A percentile compares a stretch with the other conserved stretches of the same genome.
Evolutionary conservation across 2,329 filamentous ascomycete genomes (phyloP).

Genomic region (Atkinsonella hypoxylon): DNA sequence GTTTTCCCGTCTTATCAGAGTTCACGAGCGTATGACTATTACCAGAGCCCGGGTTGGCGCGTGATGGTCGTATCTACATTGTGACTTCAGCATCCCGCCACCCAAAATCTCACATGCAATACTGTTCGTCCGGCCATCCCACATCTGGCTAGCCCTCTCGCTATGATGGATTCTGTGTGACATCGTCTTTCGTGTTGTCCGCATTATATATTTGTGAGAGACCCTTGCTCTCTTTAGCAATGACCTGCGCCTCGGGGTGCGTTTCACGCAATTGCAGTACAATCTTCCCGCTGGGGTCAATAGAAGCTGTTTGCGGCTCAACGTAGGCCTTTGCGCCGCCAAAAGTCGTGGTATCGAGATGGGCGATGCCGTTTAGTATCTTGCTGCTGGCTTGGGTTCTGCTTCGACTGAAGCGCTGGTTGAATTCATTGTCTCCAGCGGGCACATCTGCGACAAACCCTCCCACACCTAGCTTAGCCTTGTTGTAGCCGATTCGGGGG

Average conservation of each 20-base stretch:
- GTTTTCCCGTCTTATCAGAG: no score
- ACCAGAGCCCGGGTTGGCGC: no score
- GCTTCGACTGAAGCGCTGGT: conserved; percentile 14
- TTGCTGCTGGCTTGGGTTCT: conserved; percentile 13
- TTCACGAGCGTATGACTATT: no score
- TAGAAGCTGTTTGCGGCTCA: conserved; percentile 28
- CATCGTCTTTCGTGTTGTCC: conserved; percentile 10
- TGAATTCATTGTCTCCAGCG: conserved; percentile 30
- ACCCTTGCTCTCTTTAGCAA: conserved; percentile 35
- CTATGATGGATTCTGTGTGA: conserved; percentile 5
- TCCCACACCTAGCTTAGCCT: conserved; percentile 39
- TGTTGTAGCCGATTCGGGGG: conserved; percentile 24
- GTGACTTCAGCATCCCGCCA: no score
- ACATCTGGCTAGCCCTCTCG: conserved; percentile 3
- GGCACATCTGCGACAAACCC: conserved; percentile 39
- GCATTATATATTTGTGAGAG: conserved; percentile 21
- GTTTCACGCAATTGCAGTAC: conserved; percentile 31
- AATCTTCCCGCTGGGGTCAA: conserved; percentile 40
- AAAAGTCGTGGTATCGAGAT: conserved; percentile 32
- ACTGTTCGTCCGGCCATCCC: conserved; percentile 13
- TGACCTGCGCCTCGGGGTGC: conserved; percentile 24
- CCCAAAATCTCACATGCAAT: conserved; percentile 19
- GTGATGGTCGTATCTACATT: no score
- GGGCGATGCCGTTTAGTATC: conserved; percentile 23
- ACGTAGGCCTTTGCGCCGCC: conserved; percentile 46